Evolutionary conservation across 2,329 filamentous ascomycete species (phyloP).

Genomic region (Fusarium metavorans): DNA sequence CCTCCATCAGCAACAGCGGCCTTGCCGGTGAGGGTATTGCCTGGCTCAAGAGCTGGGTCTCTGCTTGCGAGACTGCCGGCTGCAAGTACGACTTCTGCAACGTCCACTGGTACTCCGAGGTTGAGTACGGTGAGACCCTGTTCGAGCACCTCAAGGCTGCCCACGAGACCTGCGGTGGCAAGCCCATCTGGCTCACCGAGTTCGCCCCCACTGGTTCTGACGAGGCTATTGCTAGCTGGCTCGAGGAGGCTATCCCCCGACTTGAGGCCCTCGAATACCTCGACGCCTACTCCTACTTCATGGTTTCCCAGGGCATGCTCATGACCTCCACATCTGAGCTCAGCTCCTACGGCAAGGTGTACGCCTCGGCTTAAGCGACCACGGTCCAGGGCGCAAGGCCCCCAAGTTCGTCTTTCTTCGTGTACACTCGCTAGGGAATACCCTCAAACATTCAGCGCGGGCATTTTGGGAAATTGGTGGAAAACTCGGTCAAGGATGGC

Average conservation of each 20-base stretch:
- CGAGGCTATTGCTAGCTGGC: slow-evolving; percentile 58
- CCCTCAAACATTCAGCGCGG: slow-evolving; percentile 40
- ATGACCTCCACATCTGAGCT: slow-evolving; percentile 55
- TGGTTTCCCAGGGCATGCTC: slow-evolving; percentile 58
- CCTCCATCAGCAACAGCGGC: slow-evolving; percentile 72
- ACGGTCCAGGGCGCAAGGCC: slow-evolving; percentile 3
- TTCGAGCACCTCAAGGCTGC: slow-evolving; percentile 65
- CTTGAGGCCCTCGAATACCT: slow-evolving; percentile 65
- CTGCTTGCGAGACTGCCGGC: slow-evolving; percentile 58
- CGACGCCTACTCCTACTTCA: slow-evolving; percentile 70
- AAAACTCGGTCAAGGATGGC: slow-evolving; percentile 40
- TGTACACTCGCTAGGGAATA: slow-evolving; percentile 54
- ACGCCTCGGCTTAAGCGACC: slow-evolving; percentile 54
- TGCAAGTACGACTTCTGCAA: slow-evolving; percentile 72
- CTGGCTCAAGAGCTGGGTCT: slow-evolving; percentile 67
- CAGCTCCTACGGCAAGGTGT: slow-evolving; percentile 62
- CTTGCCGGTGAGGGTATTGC: slow-evolving; percentile 62
- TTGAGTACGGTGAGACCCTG: slow-evolving; percentile 62
- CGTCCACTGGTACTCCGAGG: slow-evolving; percentile 73
- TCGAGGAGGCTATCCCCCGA: slow-evolving; percentile 60
- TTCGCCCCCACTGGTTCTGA: slow-evolving; percentile 66
- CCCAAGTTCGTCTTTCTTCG: slow-evolving; percentile 47
- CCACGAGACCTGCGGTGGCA: slow-evolving; percentile 56
- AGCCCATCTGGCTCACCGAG: slow-evolving; percentile 73
- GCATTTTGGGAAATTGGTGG: slow-evolving; percentile 33